These are phyloP conservation scores for Malassezia globosa DNA, from an alignment of 1,284 basidiomycete species.

Conservation along the genomic window DNA sequence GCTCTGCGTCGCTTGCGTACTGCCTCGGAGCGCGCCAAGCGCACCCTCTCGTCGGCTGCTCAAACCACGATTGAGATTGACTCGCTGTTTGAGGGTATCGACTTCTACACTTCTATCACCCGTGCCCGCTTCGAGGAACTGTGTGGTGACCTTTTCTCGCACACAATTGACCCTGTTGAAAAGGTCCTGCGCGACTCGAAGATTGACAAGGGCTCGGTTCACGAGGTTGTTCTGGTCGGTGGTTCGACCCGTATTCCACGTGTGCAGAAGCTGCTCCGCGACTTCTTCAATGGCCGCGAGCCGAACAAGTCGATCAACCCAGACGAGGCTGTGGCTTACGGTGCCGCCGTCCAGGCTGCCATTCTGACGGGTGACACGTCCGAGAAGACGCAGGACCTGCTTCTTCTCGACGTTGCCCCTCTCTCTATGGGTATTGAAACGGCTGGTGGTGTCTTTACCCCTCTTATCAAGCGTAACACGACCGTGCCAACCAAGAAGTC, in stretches of 20 bases:
- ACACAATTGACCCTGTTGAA: conserved; percentile 93
- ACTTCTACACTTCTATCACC: conserved; percentile 96
- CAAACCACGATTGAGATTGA: conserved; percentile 97
- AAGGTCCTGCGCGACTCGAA: conserved; percentile 96
- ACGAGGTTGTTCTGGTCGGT: conserved; percentile 95
- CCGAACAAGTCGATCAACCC: conserved; percentile 73
- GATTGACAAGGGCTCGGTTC: conserved; percentile 78
- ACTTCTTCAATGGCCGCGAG: conserved; percentile 81
- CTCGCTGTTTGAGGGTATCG: conserved; percentile 92
- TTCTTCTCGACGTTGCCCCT: conserved; percentile 92
- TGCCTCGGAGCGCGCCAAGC: conserved; percentile 97
- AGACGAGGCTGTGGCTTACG: conserved; percentile 97
- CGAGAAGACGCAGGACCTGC: conserved; percentile 91
- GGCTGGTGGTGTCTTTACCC: conserved; percentile 95
- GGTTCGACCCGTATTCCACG: conserved; percentile 97
- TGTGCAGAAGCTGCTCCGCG: conserved; percentile 92
- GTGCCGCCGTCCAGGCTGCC: conserved; percentile 96
- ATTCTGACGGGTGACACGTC: conserved; percentile 96
- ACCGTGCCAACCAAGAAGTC: conserved; percentile 98
- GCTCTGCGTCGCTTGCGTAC: conserved; percentile 93
- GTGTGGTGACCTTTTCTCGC: conserved; percentile 91
- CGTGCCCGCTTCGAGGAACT: conserved; percentile 98
- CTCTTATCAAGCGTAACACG: conserved; percentile 95
- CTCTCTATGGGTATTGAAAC: conserved; percentile 94
- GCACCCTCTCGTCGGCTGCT: conserved; percentile 88